Conservation (phyloP, 257 asterid species). For the Solanum ossicruentum region DNA sequence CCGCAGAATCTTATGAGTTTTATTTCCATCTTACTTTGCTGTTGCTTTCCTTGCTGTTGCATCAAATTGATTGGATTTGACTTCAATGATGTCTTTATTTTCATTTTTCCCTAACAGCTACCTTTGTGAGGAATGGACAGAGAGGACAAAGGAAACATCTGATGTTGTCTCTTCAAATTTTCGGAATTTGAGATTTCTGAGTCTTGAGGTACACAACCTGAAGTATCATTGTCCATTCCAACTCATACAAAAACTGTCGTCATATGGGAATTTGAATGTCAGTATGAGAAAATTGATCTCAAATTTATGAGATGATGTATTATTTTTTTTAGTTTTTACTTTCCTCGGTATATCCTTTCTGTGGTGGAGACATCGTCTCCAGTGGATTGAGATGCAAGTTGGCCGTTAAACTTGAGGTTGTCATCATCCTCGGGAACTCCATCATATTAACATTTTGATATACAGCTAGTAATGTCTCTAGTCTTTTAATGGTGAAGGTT, state of each 20-base stretch:
- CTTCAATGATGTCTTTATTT: neutral
- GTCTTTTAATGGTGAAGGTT: neutral
- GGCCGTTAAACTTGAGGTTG: neutral
- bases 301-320: neutral
- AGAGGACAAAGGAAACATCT: constrained; percentile 50
- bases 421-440: neutral
- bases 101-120: constrained; percentile 40
- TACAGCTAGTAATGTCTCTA: neutral
- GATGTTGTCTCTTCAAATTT: constrained; percentile 54
- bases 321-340: neutral
- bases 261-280: neutral
- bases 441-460: neutral
- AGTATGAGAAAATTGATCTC: neutral
- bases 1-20: neutral
- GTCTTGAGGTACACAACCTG: constrained; percentile 57
- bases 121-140: constrained; percentile 94
- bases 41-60: neutral
- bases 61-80: neutral
- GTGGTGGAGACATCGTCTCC: neutral
- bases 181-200: constrained; percentile 53
- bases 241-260: neutral
- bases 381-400: neutral
- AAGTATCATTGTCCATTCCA: neutral
- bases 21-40: neutral
- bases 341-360: neutral